These are phyloP conservation scores for Populus hybrid DNA, from an alignment of 441 rosid species.

Conservation along the genomic window DNA sequence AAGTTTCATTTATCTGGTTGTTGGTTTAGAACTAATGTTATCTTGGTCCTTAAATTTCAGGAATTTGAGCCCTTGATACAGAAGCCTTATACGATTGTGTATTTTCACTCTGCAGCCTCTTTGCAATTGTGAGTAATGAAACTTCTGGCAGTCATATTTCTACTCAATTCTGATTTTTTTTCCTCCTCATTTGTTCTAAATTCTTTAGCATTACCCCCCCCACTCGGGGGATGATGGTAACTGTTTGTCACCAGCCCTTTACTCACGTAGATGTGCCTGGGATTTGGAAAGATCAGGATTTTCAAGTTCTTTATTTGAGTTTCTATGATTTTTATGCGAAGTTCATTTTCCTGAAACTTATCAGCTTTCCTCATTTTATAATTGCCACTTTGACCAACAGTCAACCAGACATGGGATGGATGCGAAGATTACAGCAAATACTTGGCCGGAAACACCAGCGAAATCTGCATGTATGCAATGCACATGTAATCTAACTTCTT, in stretches of 20 bases:
- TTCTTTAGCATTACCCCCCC: too few species aligned
- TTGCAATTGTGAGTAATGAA: constrained; percentile 78
- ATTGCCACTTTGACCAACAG: constrained; percentile 35
- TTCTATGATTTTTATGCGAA: background rate
- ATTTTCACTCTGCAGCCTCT: constrained; percentile 96
- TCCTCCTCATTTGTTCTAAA: background rate
- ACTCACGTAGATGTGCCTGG: background rate
- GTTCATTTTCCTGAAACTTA: background rate
- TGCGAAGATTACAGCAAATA: constrained; percentile 88
- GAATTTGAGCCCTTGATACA: constrained; percentile 95
- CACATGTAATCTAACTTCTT: background rate
- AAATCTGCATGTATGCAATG: constrained; percentile 73
- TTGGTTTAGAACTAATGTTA: constrained; percentile 16
- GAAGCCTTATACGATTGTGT: constrained; percentile 89
- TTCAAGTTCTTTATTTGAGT: background rate
- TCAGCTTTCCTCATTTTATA: background rate
- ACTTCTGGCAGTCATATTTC: background rate
- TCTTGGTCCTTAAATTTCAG: constrained; percentile 43
- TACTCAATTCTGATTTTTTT: background rate
- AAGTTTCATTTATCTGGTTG: background rate
- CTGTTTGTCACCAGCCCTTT: background rate
- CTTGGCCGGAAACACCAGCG: constrained; percentile 96
- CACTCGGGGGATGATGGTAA: background rate
- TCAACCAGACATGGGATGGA: constrained; percentile 99
- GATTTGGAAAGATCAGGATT: background rate